Conservation (phyloP, 805 yeast genomes). For the Saccharomycopsis microspora region DNA sequence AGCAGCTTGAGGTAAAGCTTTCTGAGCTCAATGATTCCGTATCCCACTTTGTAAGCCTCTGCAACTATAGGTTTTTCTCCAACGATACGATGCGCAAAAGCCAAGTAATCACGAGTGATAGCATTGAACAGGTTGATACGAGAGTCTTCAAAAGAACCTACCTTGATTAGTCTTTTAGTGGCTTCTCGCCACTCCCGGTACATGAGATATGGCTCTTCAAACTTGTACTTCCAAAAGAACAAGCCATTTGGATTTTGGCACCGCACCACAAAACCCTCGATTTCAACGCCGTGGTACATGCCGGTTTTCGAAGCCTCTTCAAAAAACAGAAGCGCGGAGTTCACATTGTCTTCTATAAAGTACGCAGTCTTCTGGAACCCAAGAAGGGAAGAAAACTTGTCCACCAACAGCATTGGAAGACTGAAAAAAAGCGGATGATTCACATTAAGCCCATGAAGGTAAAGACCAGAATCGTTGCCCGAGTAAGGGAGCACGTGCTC, state of each 20-base stretch:
- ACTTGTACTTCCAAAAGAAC: constrained; percentile 85
- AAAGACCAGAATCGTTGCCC: constrained; percentile 62
- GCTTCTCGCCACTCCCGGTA: constrained; percentile 87
- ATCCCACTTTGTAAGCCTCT: constrained; percentile 38
- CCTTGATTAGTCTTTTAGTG: constrained; percentile 44
- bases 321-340: constrained; percentile 37
- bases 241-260: constrained; percentile 23
- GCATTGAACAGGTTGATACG: constrained; percentile 41
- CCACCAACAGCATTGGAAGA: constrained; percentile 47
- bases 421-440: constrained; percentile 60
- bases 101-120: constrained; percentile 56
- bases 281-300: constrained; percentile 53
- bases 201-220: constrained; percentile 88
- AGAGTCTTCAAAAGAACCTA: constrained; percentile 23
- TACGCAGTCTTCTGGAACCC: constrained; percentile 60
- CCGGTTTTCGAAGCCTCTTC: constrained; percentile 55
- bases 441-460: constrained; percentile 77
- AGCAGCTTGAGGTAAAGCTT: constrained; percentile 44
- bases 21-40: constrained; percentile 68
- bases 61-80: constrained; percentile 34
- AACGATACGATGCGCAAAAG: constrained; percentile 50
- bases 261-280: constrained; percentile 91
- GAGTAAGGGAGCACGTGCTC: constrained; percentile 81
- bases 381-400: constrained; percentile 47
- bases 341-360: constrained; percentile 27